Percentiles rank a stretch among this genome's conserved stretches.
Evolutionary conservation across 805 yeast species (phyloP).

Genomic region (Metschnikowia cerradonensis): DNA sequence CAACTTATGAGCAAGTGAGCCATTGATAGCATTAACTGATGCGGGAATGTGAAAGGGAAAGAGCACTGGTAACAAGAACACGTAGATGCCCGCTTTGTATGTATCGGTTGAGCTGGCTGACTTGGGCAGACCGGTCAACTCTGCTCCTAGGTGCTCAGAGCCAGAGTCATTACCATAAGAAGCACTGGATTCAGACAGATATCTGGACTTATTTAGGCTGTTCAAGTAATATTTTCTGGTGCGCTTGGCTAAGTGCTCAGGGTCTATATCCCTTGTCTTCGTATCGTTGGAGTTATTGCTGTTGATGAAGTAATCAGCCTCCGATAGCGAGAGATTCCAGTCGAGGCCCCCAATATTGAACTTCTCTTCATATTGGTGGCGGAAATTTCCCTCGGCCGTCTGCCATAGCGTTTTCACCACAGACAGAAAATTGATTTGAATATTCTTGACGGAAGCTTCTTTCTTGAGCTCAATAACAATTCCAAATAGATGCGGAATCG

Average conservation of each 20-base stretch:
- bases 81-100: constrained; percentile 63
- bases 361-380: constrained; percentile 40
- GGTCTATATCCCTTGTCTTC: constrained; percentile 36
- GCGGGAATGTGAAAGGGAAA: constrained; percentile 65
- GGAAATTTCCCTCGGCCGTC: constrained; percentile 47
- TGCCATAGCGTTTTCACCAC: constrained; percentile 49
- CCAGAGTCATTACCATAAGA: constrained; percentile 1
- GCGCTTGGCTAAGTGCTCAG: constrained; percentile 42
- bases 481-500: constrained; percentile 52
- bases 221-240: constrained; percentile 28
- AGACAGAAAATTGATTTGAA: constrained; percentile 43
- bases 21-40: constrained; percentile 48
- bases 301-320: constrained; percentile 44
- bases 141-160: constrained; percentile 2
- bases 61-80: constrained; percentile 59
- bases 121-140: background rate
- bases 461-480: constrained; percentile 43
- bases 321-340: constrained; percentile 38
- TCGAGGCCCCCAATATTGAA: constrained; percentile 45
- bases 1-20: constrained; percentile 43
- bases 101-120: background rate
- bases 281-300: constrained; percentile 42
- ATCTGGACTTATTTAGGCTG: constrained; percentile 7
- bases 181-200: constrained; percentile 6
- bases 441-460: constrained; percentile 33